Percentiles rank a stretch among this genome's conserved stretches.
Conservation (phyloP, 306 rosid species). For the Citrullus amarus region DNA sequence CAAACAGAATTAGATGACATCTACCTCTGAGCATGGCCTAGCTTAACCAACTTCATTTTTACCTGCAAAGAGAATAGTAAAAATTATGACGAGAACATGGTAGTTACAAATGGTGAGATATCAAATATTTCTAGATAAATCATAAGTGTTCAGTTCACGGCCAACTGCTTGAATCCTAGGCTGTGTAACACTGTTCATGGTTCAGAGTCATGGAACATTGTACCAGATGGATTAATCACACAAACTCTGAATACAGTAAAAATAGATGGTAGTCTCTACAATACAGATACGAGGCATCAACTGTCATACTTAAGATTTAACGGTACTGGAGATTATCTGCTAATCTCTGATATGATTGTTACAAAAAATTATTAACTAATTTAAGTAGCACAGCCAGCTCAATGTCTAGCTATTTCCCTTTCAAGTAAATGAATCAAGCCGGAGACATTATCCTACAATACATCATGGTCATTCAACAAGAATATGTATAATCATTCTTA, state of each 20-base stretch:
- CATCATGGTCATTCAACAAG: not conserved
- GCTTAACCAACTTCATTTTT: conserved; percentile 67
- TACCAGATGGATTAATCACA: not conserved
- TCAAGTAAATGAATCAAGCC: not conserved
- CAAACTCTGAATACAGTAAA: not conserved
- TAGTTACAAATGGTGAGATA: not conserved
- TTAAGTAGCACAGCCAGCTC: not conserved
- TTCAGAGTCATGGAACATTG: not conserved
- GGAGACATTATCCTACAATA: not conserved
- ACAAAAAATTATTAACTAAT: not conserved
- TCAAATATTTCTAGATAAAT: not conserved
- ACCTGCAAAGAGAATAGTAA: conserved; percentile 42
- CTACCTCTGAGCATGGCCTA: conserved; percentile 88
- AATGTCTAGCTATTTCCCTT: not conserved
- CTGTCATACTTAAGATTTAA: not conserved
- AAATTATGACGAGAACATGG: not conserved
- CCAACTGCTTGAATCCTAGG: not conserved
- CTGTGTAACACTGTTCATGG: not conserved
- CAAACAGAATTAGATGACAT: conserved; percentile 18
- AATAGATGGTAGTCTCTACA: not conserved
- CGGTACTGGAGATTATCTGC: not conserved
- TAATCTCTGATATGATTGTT: not conserved
- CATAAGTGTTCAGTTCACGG: not conserved
- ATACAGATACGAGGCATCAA: not conserved
- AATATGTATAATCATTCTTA: conserved; percentile 37